Percentiles rank a stretch among this genome's conserved stretches.
Conservation (phyloP, 352 stramenopile species). For the Phytophthora boehmeriae region DNA sequence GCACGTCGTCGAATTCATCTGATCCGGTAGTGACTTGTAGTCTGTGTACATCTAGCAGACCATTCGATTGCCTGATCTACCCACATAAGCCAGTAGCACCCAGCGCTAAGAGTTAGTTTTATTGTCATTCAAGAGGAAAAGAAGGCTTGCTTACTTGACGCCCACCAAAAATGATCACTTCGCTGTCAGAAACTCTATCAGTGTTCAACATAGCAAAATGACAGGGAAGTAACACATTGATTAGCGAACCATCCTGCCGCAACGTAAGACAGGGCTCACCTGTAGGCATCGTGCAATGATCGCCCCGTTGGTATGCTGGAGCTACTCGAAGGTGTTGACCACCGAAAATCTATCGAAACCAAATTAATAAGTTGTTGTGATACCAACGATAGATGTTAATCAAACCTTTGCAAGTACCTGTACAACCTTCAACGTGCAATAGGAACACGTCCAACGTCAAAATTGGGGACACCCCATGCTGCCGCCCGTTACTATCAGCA, state of each 20-base stretch:
- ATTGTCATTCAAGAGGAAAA: not conserved
- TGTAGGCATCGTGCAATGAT: slow-evolving; percentile 61
- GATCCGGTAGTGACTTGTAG: slow-evolving; percentile 27
- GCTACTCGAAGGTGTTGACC: slow-evolving; percentile 47
- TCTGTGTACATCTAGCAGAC: slow-evolving; percentile 53
- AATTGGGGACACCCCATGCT: slow-evolving; percentile 70
- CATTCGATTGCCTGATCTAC: slow-evolving; percentile 73
- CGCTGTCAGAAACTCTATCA: slow-evolving; percentile 38
- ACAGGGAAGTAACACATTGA: slow-evolving; percentile 4
- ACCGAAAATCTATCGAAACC: slow-evolving; percentile 46
- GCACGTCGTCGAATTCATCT: slow-evolving; percentile 15
- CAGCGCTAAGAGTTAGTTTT: slow-evolving; percentile 6
- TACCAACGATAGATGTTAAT: too few species aligned
- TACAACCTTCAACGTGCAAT: slow-evolving; percentile 44
- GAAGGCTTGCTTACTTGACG: slow-evolving; percentile 50
- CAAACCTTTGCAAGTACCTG: slow-evolving; percentile 21
- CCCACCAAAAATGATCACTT: slow-evolving; percentile 71
- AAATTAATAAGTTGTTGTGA: not conserved
- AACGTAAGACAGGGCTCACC: slow-evolving; percentile 32
- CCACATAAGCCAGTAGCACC: not conserved
- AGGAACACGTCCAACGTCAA: slow-evolving; percentile 45
- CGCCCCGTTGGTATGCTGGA: slow-evolving; percentile 41
- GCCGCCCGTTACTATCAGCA: slow-evolving; percentile 62
- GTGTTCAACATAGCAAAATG: not conserved
- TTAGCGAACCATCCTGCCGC: not conserved